A percentile compares a stretch with the other conserved stretches of the same genome.
Evolutionary conservation across 495 filamentous ascomycete species (phyloP).

Genomic region (Aspergillus sclerotiicarbonarius): DNA sequence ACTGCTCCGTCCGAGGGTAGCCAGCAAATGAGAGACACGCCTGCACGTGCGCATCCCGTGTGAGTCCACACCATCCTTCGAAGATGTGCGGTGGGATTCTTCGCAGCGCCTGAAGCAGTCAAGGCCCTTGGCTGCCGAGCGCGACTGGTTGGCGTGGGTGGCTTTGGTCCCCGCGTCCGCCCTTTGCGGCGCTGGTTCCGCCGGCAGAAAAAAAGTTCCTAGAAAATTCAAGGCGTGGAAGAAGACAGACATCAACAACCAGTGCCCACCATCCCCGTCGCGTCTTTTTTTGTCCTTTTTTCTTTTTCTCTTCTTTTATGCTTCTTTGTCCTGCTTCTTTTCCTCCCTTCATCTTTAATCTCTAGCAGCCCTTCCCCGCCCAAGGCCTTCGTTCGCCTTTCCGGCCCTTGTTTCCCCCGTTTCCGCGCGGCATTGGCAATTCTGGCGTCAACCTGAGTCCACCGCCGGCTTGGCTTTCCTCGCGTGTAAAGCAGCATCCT

Average conservation of each 20-base stretch:
- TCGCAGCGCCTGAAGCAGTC: background rate
- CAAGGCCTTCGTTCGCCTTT: background rate
- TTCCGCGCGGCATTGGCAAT: background rate
- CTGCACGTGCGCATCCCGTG: constrained; percentile 8
- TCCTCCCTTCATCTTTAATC: constrained; percentile 1
- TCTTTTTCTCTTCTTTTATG: background rate
- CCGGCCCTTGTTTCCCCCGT: background rate
- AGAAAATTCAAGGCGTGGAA: constrained; percentile 1
- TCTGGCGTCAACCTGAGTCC: background rate
- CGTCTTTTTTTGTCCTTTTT: background rate
- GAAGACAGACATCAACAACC: background rate
- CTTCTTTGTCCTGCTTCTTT: constrained; percentile 9
- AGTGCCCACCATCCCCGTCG: constrained; percentile 4
- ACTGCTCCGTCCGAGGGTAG: background rate
- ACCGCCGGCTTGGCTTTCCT: constrained; percentile 6
- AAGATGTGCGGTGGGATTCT: constrained; percentile 2
- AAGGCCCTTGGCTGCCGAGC: background rate
- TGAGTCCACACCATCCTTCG: background rate
- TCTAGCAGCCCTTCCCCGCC: background rate
- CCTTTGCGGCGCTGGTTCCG: constrained; percentile 13
- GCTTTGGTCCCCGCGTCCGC: constrained; percentile 11
- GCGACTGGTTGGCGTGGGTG: background rate
- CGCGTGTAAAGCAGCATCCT: background rate
- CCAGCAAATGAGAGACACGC: constrained; percentile 5
- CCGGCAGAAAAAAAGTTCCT: constrained; percentile 27